These are phyloP conservation scores for Vinca major DNA, from an alignment of 305 asterid genomes.

Conservation along the genomic window DNA sequence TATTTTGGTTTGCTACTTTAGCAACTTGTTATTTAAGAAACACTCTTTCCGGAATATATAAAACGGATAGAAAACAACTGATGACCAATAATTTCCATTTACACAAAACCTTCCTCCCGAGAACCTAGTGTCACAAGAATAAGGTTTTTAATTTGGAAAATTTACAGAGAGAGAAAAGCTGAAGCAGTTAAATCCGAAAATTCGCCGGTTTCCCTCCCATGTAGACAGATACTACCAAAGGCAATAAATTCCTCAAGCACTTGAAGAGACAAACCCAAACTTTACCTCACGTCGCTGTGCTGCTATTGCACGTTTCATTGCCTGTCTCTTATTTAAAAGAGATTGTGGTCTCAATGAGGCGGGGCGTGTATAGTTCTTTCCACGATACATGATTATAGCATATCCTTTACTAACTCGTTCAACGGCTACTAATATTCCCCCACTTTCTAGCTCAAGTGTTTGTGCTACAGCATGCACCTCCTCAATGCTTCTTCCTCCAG, in stretches of 20 bases:
- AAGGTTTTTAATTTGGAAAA: neutral
- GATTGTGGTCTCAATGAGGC: slow-evolving; percentile 82
- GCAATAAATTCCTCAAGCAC: neutral
- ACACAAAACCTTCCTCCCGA: neutral
- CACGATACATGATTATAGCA: slow-evolving; percentile 83
- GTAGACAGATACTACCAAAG: neutral
- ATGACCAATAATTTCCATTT: neutral
- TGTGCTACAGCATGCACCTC: slow-evolving; percentile 67
- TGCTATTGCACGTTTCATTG: slow-evolving; percentile 81
- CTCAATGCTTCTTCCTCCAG: slow-evolving; percentile 53
- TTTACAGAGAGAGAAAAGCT: neutral
- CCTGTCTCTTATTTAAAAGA: slow-evolving; percentile 84
- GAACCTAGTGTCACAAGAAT: neutral
- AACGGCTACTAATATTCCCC: slow-evolving; percentile 91
- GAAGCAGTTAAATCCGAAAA: neutral
- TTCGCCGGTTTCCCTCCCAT: neutral
- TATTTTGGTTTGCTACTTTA: neutral
- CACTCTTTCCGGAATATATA: neutral
- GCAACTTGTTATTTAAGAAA: no score
- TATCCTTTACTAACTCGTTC: slow-evolving; percentile 78
- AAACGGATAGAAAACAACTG: neutral
- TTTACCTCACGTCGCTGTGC: slow-evolving; percentile 87
- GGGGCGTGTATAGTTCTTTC: slow-evolving; percentile 86
- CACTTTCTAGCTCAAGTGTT: slow-evolving; percentile 83
- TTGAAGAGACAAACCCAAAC: slow-evolving; percentile 6